Evolutionary conservation across 257 asterid genomes (phyloP), one percentile per base, ranked within the genome.

Genomic region (Forsythia suspensa): DNA sequence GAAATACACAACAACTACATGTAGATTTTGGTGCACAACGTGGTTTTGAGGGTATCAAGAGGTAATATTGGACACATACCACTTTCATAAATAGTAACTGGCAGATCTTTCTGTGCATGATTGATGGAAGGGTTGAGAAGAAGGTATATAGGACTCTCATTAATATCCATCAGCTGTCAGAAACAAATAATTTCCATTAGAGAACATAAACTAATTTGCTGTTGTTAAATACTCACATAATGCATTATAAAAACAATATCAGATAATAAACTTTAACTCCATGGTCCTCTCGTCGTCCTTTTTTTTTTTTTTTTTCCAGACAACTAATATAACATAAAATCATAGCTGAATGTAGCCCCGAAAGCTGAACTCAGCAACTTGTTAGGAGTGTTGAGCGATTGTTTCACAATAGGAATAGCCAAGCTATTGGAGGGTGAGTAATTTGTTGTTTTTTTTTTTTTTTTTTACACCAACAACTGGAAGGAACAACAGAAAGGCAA

Each of bases 71-170:
- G 43, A 61, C 24, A 55, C 95, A 18, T 88, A 95, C 99, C 98
- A 81, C 96, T 95, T 84, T 95, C 99, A 82, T 76, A 95, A 38
- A 93, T 93, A 66, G 97, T 84, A 77, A 95, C 85, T 8, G 99
- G 98, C 77, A 95, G 89, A 78, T 95, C 98, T 87, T 95, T 95
- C 84, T 93, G 97, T 48, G 98, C 89, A 76, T 92, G 97, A 87
- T 92, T 95, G 84, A 92, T 90, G 5, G 93, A 77, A 74, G 99
- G 99, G 82, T 93, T 95, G 81, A 95, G 97, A 88, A 95, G 92
- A 79, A 95, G 92, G 73, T 93, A 93, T 9, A 95, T 91, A n/a
- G 99, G 98, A 83, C 96, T 95, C 86, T 95, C 98, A 76, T 95
- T 95, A 82, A 95, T 90, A 84, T 93, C 97, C 99, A 93, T 93